phyloP scores from a whole-genome alignment of 345 rosid genomes.

The Eucalyptus virginea region DNA sequence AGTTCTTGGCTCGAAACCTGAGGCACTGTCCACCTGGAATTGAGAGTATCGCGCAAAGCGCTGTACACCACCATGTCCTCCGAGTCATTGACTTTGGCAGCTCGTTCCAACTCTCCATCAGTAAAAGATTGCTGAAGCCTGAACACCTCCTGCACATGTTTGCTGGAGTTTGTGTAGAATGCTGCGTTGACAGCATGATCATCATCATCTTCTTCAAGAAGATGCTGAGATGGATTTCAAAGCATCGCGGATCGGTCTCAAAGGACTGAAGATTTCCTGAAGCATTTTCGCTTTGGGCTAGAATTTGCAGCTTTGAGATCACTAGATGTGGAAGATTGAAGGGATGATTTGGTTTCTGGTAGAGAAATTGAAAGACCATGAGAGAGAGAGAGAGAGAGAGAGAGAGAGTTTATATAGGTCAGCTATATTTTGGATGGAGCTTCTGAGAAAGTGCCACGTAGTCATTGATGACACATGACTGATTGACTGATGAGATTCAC shows the following conservation, averaged over 20 bases:
- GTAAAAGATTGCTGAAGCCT: slow-evolving; percentile 16
- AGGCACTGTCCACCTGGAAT: slow-evolving; percentile 9
- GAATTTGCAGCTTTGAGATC: background rate
- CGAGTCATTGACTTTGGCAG: slow-evolving; percentile 19
- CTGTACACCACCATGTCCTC: slow-evolving; percentile 24
- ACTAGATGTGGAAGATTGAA: background rate
- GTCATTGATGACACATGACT: background rate
- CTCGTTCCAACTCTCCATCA: slow-evolving; percentile 24
- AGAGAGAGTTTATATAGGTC: background rate
- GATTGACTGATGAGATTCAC: background rate
- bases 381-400: background rate
- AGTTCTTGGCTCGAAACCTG: background rate
- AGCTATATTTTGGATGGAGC: background rate
- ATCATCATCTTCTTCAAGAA: background rate
- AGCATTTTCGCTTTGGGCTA: background rate
- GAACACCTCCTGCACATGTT: background rate
- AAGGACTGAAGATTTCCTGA: background rate
- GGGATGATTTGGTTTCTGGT: background rate
- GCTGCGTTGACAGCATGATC: background rate
- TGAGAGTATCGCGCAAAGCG: slow-evolving; percentile 14
- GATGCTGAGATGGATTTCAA: background rate
- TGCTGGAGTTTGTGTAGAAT: background rate
- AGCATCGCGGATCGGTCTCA: background rate
- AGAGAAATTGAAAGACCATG: background rate
- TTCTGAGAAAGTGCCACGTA: background rate